Evolutionary conservation across 116 monocot genomes (phyloP), one percentile per base, ranked within the genome.

Genomic region (Trichopus zeylanicus): DNA sequence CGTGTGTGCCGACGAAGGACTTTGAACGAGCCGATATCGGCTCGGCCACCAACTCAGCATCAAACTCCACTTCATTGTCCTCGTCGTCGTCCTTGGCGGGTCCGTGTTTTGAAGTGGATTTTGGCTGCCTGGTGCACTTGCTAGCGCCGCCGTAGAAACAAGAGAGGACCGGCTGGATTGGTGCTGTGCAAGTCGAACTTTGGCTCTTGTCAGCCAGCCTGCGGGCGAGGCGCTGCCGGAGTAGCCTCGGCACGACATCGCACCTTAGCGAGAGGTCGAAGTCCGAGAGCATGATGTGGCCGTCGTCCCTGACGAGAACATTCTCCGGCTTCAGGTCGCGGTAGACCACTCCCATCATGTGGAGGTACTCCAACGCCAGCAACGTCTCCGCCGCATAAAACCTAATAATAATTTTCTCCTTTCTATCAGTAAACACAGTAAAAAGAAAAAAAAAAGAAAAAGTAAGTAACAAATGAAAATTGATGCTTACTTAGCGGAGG

Each of bases 231-330:
- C 30, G 48, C 18, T 57, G 62, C 46, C 33, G 55, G 22, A 82
- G 58, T 33, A 82, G 74, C 64, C 16, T 78, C 0, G 82, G 82
- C 11, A 78, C 67, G 23, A 82, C 82, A 13, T 78, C 74, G 55
- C 82, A 82, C 34, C 74, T 77, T 18, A 85, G 48, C 15, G 85
- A 85, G 65, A 86, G 86, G 66, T 86, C 86, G 54, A 86, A 86
- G 67, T 86, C 86, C 7, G 86, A 86, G 58, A 86, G 78, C 86
- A 86, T 86, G 59, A 86, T 78, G 72, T 86, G 86, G 54, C 86
- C 86, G 55, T 86, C 81, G 39, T 71, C 73, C 26, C 82, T 48
- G 10, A 82, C 64, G 48, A 82, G 78, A 18, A 82, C 82, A 54
- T 82, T 82, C 70, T 82, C 82, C 31, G 82, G 82, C 74, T 82